Conservation (phyloP, 345 rosid species). For the Salix arbutifolia region DNA sequence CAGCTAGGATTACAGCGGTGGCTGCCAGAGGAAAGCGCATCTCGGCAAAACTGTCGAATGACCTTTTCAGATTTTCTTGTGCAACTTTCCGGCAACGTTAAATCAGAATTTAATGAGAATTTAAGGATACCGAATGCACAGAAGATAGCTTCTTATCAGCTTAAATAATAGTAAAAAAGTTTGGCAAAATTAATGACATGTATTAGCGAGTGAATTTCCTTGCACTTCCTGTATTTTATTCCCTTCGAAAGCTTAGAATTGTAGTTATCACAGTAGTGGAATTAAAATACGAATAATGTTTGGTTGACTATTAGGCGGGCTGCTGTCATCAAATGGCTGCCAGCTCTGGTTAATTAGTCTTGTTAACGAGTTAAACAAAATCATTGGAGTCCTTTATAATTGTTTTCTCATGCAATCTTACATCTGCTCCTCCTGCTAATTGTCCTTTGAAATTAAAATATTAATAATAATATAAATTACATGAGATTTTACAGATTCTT, state of each 20-base stretch:
- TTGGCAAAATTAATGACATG: background rate
- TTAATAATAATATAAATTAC: too few species aligned
- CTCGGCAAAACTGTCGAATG: background rate
- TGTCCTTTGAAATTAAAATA: too few species aligned
- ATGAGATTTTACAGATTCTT: background rate
- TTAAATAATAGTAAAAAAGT: background rate
- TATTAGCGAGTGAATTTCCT: background rate
- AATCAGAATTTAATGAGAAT: background rate
- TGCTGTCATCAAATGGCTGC: background rate
- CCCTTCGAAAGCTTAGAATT: background rate
- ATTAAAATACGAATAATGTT: background rate
- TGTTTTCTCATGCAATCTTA: background rate
- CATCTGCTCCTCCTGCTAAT: background rate
- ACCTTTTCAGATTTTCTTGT: background rate
- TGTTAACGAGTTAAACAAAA: too few species aligned
- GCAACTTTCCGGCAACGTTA: background rate
- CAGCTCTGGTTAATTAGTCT: background rate
- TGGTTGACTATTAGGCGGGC: background rate
- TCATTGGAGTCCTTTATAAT: background rate
- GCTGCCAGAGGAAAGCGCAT: background rate
- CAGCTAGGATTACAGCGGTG: background rate
- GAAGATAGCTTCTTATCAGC: background rate
- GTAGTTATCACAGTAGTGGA: background rate
- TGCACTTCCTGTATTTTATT: background rate
- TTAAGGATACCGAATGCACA: background rate